Base-by-base conservation (phyloP, 495 filamentous ascomycete genomes). In the Penicillium pulvis region DNA sequence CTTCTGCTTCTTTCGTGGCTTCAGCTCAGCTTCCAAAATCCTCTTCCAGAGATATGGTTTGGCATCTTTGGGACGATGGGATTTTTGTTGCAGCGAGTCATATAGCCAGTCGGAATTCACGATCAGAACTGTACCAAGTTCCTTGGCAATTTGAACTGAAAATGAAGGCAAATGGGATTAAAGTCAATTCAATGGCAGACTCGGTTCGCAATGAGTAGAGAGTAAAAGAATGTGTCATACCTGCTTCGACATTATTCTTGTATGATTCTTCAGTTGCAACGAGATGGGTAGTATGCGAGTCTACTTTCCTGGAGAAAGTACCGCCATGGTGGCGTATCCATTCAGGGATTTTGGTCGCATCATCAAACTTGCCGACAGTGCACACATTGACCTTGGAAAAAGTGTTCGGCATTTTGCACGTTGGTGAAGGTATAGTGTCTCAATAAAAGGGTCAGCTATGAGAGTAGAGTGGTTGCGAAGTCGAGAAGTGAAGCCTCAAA, bases 21-120 rank as follows among this genome's bases (percentile, higher is more conserved):
- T 51, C 28, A 28, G 61, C 39, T 59, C 53, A 19, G 70, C 68
- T 23, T 69, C 69, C 16, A 76, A 12, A 11, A 74, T 68, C 19
- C 68, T 73, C 60, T 76, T 63, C 51, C 76, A 70, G 3, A 80
- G 70, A 62, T 86, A 90, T 0, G 66, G 58, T 1, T 43, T 57
- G 57, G 82, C 84, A 0, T 66, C 63, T 60, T 69, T 71, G 0
- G 74, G 76, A 1, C 56, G 69, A 14, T 42, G 49, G 1, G 49
- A 47, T 31, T 65, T 67, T 3, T 61, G 57, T 19, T 74, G 59
- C 1, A 87, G 59, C 0, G 74, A 79, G 19, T 87, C 83, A 57
- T 83, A 79, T 2, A 89, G 68, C 86, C 86, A 90, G 63, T 88
- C 85, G 28, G 75, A 82, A 9, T 71, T 73, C 16, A 90, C 84